A percentile compares a stretch with the other conserved stretches of the same genome.
Conservation (phyloP, 768 basidiomycete species). For the Neoboletus brunneissimus region DNA sequence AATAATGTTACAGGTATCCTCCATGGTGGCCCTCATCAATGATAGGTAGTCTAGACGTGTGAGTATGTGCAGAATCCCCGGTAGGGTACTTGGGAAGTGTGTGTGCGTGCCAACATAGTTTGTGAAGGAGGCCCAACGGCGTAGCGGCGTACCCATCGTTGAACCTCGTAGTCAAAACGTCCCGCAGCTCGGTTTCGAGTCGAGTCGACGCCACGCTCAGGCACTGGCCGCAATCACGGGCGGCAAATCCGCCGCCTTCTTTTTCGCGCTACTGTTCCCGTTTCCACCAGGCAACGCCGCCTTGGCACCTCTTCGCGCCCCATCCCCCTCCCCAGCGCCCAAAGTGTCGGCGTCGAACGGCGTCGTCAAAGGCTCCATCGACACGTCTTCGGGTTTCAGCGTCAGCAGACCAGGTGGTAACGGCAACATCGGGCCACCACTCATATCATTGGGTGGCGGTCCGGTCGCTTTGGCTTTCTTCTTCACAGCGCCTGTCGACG, state of each 20-base stretch:
- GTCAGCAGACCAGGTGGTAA: constrained; percentile 18
- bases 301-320: constrained; percentile 9
- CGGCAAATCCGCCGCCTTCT: constrained; percentile 31
- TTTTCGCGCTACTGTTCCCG: constrained; percentile 17
- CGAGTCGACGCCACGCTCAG: constrained; percentile 8
- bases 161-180: neutral
- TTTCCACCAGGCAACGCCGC: constrained; percentile 9
- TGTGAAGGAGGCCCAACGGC: neutral
- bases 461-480: constrained; percentile 46
- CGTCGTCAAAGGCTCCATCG: constrained; percentile 17
- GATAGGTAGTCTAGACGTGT: constrained; percentile 18
- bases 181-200: neutral
- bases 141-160: neutral
- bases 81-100: neutral
- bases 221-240: constrained; percentile 38
- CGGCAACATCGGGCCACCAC: constrained; percentile 17
- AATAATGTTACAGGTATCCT: constrained; percentile 38
- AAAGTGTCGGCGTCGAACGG: constrained; percentile 12
- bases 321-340: constrained; percentile 4
- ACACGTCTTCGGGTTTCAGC: constrained; percentile 19
- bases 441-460: constrained; percentile 23
- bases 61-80: neutral
- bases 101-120: constrained; percentile 1
- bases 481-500: constrained; percentile 50
- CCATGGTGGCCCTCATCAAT: neutral